Base-by-base conservation (phyloP, 2,329 filamentous ascomycete species). In the Pseudonectria buxi region DNA sequence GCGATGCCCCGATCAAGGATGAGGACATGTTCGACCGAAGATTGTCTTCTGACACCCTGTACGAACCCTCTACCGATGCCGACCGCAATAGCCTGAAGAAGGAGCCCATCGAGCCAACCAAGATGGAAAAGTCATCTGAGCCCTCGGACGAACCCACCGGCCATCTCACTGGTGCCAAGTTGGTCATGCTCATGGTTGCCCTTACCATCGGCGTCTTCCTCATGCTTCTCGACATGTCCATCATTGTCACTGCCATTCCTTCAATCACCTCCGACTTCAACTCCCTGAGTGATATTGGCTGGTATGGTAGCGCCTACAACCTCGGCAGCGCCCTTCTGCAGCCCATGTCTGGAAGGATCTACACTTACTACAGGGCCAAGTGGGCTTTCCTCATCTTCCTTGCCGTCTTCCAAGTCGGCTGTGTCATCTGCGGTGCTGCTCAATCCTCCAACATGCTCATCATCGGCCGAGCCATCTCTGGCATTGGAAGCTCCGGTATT, bases 301-400 rank as follows among this genome's bases (percentile, higher is more conserved):
- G 73, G 73, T 76, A 76, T 47, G 68, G 65, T 4, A 67, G 64
- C 32, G 64, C 67, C 14, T 72, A 72, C 45, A 63, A 65, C 24
- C 56, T 75, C 26, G 54, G 65, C 34, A 74, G 68, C 38, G 63
- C 67, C 28, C 63, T 69, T 10, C 49, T 75, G 3, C 70, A 74
- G 36, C 71, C 71, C 2, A 57, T 76, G 12, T 63, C 67, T 0
- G 74, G 72, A 2, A 74, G 68, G 46, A 37, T 76, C 1, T 77
- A 74, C 41, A 64, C 50, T 5, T 53, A 53, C 36, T 53, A 51
- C 27, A 53, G 47, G 14, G 40, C 50, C 31, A 53, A 47, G 44
- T 52, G 53, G 51, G 40, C 46, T 3, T 59, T 57, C 30, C 36
- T 57, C 7, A 39, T 33, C 6, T 54, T 55, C 30, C 46, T 61